These are phyloP conservation scores for Penicillium goetzii DNA, from an alignment of 495 filamentous ascomycete species.

Conservation along the genomic window DNA sequence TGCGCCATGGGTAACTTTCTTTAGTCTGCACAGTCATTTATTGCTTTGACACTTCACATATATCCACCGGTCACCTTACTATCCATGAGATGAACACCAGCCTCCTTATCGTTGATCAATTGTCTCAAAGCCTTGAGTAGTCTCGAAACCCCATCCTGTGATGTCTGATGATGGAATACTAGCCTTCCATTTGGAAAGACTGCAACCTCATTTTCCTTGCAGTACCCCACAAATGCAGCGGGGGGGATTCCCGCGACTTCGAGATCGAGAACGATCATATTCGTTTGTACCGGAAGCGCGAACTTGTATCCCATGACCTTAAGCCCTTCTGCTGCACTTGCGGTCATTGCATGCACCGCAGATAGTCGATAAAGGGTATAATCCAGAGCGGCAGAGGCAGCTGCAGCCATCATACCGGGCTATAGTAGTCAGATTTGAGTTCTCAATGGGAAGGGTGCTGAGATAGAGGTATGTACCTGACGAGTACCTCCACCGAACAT, in stretches of 20 bases:
- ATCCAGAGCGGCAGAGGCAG: conserved; percentile 1
- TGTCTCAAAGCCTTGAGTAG: background rate
- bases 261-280: background rate
- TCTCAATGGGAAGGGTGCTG: background rate
- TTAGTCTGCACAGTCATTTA: background rate
- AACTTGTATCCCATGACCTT: background rate
- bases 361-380: background rate
- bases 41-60: background rate
- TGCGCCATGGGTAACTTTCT: background rate
- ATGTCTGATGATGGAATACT: background rate
- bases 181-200: background rate
- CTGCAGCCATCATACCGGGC: conserved; percentile 7
- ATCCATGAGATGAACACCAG: background rate
- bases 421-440: background rate
- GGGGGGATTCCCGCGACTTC: background rate
- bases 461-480: background rate
- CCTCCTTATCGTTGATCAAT: background rate
- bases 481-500: background rate
- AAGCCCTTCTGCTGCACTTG: background rate
- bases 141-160: background rate
- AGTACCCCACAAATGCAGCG: background rate
- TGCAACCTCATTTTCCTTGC: background rate
- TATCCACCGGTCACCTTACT: background rate
- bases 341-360: background rate
- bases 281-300: background rate